Base-by-base conservation (phyloP, 352 stramenopile genomes). In the Phytophthora meadii region DNA sequence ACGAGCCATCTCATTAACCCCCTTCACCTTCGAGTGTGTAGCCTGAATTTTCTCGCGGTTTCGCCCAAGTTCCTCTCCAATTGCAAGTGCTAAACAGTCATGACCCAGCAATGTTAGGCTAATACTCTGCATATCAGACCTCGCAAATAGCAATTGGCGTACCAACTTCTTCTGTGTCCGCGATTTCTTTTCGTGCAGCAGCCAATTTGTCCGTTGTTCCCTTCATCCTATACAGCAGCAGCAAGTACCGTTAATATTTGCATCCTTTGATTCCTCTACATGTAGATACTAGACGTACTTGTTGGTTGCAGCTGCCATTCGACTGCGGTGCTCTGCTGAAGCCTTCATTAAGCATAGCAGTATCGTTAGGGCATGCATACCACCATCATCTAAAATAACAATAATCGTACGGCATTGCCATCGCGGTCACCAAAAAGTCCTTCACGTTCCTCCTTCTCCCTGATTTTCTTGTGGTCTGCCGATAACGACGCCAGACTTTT, bases 101-200 rank as follows among this genome's bases (percentile, higher is more conserved):
- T n/a, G n/a, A 57, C 19, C 17, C 2, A 61, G 30, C 27, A 32
- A 17, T 9, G 14, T 68, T 17, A 61, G 22, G 1, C 25, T 22
- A 5, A 52, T 34, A 17, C 44, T 3, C 27, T 25, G 24, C 22
- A 37, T 36, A 14, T 30, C 4, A 10, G 24, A 17, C 14, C 10
- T 28, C 22, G 14, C 8, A 9, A 59, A 40, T 4, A 24, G 25
- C 50, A 6, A 17, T 37, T 11, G 8, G 77, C 85, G 45, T 62
- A 94, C 86, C 86, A 66, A 93, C 82, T 88, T 95, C 86, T 56
- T 95, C 88, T 1, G 88, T 95, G 65, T 95, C 88, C 4, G 84
- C 84, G 9, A 93, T 87, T 37, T 89, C 92, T 74, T 88, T 83
- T 54, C 83, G 79, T 22, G 88, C 88, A 42, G 81, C 78, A n/a